Percentiles rank a stretch among this genome's conserved stretches.
Conservation (phyloP, 2,329 filamentous ascomycete genomes). For the Exserohilum turcica region DNA sequence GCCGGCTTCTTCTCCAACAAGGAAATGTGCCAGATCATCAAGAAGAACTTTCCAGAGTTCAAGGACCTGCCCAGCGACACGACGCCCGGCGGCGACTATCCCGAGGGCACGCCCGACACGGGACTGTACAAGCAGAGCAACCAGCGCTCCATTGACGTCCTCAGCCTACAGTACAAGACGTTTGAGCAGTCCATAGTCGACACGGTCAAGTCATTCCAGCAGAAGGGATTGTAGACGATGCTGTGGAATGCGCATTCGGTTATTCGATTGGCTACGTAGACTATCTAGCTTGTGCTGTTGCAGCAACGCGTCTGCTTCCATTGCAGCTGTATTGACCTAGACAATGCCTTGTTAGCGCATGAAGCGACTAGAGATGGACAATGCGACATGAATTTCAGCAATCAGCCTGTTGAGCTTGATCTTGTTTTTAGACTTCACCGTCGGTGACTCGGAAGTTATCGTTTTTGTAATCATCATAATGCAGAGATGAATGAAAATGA, state of each 20-base stretch:
- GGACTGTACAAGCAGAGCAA: conserved; percentile 59
- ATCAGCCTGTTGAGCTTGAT: conserved; percentile 64
- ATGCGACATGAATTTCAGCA: conserved; percentile 9
- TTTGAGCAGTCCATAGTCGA: conserved; percentile 66
- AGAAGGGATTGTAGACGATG: conserved; percentile 51
- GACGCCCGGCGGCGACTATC: conserved; percentile 53
- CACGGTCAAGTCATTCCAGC: conserved; percentile 67
- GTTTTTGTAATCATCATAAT: conserved; percentile 43
- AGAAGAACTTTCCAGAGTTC: conserved; percentile 61
- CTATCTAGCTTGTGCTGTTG: conserved; percentile 14
- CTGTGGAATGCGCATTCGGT: conserved; percentile 12
- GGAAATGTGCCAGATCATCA: conserved; percentile 61
- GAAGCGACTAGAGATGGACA: conserved; percentile 1
- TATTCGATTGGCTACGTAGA: conserved; percentile 20
- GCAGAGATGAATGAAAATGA: background rate
- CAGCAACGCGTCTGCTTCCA: background rate
- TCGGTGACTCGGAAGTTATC: conserved; percentile 44
- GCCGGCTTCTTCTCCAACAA: conserved; percentile 66
- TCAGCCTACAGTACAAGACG: conserved; percentile 64
- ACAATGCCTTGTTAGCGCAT: conserved; percentile 19
- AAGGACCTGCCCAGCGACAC: conserved; percentile 55
- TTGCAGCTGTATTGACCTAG: conserved; percentile 1
- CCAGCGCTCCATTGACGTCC: conserved; percentile 57
- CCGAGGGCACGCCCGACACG: conserved; percentile 52
- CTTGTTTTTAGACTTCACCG: conserved; percentile 47